phyloP scores from a whole-genome alignment of 1,284 basidiomycete species.

The Fomitopsis betulina region DNA sequence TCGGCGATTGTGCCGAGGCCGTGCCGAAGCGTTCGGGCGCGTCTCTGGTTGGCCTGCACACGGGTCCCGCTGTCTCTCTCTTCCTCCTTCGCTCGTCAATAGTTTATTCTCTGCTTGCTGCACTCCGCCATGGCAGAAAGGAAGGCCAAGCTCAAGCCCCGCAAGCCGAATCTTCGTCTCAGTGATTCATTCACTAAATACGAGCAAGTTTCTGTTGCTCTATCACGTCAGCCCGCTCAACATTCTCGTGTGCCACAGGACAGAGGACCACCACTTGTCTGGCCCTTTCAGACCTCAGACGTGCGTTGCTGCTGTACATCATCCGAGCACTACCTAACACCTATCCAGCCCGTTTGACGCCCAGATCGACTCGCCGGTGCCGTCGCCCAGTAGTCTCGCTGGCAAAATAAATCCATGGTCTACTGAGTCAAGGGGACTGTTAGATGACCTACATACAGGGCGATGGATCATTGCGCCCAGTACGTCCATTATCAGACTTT shows the following conservation, averaged over 20 bases:
- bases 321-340: background rate
- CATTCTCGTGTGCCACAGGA: constrained; percentile 26
- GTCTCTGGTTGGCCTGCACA: too few species aligned
- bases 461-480: constrained; percentile 78
- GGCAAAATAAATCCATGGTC: constrained; percentile 15
- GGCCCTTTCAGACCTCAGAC: constrained; percentile 61
- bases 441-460: constrained; percentile 43
- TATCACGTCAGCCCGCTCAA: background rate
- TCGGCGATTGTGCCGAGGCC: background rate
- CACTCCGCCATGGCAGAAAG: background rate
- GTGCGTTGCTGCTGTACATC: constrained; percentile 29
- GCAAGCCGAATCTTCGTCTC: constrained; percentile 2
- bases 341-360: constrained; percentile 38
- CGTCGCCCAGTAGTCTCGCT: background rate
- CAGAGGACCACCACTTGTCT: constrained; percentile 55
- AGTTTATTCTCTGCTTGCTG: background rate
- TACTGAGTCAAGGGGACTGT: constrained; percentile 31
- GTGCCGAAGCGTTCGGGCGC: background rate
- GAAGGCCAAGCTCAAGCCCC: background rate
- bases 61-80: background rate
- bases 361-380: constrained; percentile 1
- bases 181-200: constrained; percentile 6
- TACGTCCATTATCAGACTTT: constrained; percentile 29
- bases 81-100: background rate
- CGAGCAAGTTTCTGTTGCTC: constrained; percentile 1